These are phyloP conservation scores for Amphicarpaea edgeworthii DNA, from an alignment of 306 rosid genomes.

Conservation along the genomic window DNA sequence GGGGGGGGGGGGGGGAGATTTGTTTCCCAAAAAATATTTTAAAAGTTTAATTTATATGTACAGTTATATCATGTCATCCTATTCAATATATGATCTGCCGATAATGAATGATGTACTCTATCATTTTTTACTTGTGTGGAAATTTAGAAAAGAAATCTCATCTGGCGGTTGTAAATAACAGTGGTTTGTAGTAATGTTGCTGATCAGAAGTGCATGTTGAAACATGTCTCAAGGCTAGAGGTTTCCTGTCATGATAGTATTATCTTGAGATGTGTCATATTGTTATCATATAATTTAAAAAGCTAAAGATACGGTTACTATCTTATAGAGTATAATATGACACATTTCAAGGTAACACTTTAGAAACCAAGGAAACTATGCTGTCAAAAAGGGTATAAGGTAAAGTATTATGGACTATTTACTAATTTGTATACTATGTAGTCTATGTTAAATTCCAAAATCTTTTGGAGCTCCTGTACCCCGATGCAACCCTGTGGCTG, in stretches of 20 bases:
- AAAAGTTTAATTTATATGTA: background rate
- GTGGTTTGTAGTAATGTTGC: constrained; percentile 7
- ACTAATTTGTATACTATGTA: background rate
- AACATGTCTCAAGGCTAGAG: background rate
- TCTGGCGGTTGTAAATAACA: background rate
- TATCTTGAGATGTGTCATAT: background rate
- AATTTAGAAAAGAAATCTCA: background rate
- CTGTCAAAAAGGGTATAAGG: background rate
- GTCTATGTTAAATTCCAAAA: background rate
- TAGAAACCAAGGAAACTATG: constrained; percentile 9
- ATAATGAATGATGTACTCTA: background rate
- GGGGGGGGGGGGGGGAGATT: too few relatives aligned
- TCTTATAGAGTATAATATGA: background rate
- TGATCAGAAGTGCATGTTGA: background rate
- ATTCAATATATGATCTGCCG: background rate
- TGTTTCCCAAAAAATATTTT: background rate
- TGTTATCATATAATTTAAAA: background rate
- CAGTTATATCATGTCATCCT: background rate
- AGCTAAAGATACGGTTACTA: background rate
- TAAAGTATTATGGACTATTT: background rate
- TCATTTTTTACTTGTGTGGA: background rate
- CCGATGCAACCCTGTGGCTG: constrained; percentile 7
- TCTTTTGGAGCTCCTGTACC: background rate
- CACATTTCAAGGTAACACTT: background rate
- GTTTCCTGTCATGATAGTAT: background rate